Conservation (phyloP, 768 basidiomycete species). For the Termitomyces bulborhizus region DNA sequence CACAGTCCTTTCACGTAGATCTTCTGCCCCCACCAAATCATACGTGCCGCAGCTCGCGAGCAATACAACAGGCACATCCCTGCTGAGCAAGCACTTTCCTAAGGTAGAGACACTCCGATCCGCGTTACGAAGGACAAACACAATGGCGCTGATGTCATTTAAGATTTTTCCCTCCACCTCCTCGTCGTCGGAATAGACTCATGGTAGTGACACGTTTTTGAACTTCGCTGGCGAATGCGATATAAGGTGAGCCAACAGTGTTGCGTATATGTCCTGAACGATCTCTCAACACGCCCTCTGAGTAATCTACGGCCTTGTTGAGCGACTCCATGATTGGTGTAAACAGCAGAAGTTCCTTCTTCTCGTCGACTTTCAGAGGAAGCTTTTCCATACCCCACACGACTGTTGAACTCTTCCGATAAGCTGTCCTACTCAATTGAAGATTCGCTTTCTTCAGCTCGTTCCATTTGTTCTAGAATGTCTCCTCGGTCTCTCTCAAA, state of each 20-base stretch:
- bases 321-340: conserved; percentile 54
- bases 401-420: conserved; percentile 40
- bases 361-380: conserved; percentile 24
- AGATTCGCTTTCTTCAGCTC: conserved; percentile 32
- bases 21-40: no score
- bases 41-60: conserved; percentile 14
- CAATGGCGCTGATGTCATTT: conserved; percentile 22
- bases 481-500: conserved; percentile 19
- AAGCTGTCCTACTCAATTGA: conserved; percentile 39
- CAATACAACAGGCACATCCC: conserved; percentile 33
- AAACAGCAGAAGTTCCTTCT: conserved; percentile 33
- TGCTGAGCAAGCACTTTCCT: conserved; percentile 17
- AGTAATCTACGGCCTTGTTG: conserved; percentile 58
- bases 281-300: conserved; percentile 36
- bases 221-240: conserved; percentile 38
- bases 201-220: conserved; percentile 20
- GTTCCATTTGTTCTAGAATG: conserved; percentile 23
- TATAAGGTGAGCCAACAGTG: conserved; percentile 52
- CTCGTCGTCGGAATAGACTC: conserved; percentile 30
- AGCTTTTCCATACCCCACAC: conserved; percentile 34
- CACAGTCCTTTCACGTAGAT: no score
- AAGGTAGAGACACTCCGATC: conserved; percentile 36
- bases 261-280: conserved; percentile 40
- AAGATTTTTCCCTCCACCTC: neutral
- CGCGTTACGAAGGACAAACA: conserved; percentile 58